Evolutionary conservation across 2,329 filamentous ascomycete species (phyloP), one percentile per base, ranked within the genome.

Genomic region (Sporothrix curviconia): DNA sequence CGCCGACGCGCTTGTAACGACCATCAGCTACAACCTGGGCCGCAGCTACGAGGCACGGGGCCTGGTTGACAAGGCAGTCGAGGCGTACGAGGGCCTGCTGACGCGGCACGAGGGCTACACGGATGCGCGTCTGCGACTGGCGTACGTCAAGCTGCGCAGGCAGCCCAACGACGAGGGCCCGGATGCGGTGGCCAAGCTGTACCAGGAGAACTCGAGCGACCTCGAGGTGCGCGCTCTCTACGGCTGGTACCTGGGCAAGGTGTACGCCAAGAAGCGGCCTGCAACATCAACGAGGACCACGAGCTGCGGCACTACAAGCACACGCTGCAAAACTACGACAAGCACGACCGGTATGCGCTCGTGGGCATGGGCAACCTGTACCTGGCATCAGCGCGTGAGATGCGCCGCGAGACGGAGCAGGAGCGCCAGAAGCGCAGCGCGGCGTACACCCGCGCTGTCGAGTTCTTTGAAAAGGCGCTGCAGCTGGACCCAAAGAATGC

Each of bases 401-500:
- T 97, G 91, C 88, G 90, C 30, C 85, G 92, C 52, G 89, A 94
- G 61, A 89, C 89, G 0, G 94, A 97, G 8, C 80, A 85, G 59
- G 92, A 99, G 60, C 95, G 90, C 72, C 88, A 95, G 66, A 96
- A 95, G 75, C 86, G 92, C 55, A 88, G 86, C 58, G 89, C 87
- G 64, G 87, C 85, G 61, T 99, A 97, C 69, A 84, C 86, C 68
- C 91, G 92, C 64, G 92, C 94, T 0, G 92, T 97, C 11, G 95
- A 99, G 69, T 99, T 99, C 73, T 99, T 96, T 66, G 94, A 97
- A 70, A 99, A 99, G 74, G 92, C 92, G 4, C 77, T 99, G 22
- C 90, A 95, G 62, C 77, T 99, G n/a, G 94, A 99, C 67, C 85
- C 91, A 0, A 91, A 87, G 74, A 99, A 97, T 65, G 92, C 94